Base-by-base conservation (phyloP, 2,329 filamentous ascomycete species). In the Claviceps sp. region DNA sequence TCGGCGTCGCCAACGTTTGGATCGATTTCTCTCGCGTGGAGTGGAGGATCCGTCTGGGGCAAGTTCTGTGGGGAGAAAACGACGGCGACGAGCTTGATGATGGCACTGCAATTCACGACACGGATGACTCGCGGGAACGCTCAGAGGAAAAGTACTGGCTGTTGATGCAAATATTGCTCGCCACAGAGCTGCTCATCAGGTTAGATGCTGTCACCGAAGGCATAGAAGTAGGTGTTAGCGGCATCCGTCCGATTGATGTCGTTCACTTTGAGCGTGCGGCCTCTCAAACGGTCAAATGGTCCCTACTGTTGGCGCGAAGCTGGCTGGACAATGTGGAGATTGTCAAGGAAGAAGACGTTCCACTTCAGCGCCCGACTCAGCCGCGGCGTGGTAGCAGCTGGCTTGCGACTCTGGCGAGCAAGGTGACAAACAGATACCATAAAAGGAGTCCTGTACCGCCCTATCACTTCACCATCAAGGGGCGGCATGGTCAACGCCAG, bases 1-100 rank as follows among this genome's bases (percentile, higher is more conserved):
- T 88, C 45, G 78, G 76, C 0, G 69, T 78, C 7, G 74, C 81
- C 51, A 82, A 84, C 52, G 77, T 86, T 46, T 88, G 85, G 85
- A 76, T 85, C 50, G 84, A 88, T 64, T 85, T 88, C 57, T 84
- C 82, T 20, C 74, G 82, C 37, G 81, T 88, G 6, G 84, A 88
- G 62, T 88, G 84, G 84, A 76, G 85, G 40, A 84, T 88, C 53
- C 74, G 83, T 13, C 70, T 88, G 1, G 85, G 85, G 6, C 84
- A 87, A 65, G 74, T 88, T 43, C 66, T 88, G 2, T 88, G 84
- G 84, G 81, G 76, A 16, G 68, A 71, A 16, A 67, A 70, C 5
- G 62, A 72, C 26, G 75, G 76, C 43, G 76, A 78, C 56, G 70
- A 74, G 47, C 57, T 75, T n/a, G 72, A 73, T 44, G 78, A 79